Evolutionary conservation across 768 basidiomycete genomes (phyloP), one percentile per base, ranked within the genome.

Genomic region (Lactarius deliciosus): DNA sequence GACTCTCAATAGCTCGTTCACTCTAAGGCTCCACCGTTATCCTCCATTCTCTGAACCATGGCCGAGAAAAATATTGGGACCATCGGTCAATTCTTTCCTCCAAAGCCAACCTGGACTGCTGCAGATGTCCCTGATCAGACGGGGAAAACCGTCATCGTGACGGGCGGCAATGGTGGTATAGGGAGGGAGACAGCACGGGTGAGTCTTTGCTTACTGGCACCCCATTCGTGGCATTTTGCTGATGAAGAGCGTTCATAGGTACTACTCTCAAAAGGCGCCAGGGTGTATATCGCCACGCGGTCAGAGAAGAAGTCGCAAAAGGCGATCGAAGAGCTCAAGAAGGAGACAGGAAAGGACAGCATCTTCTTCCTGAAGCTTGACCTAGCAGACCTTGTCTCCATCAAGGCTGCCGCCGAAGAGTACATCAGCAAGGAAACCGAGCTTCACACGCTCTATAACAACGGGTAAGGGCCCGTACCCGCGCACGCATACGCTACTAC

Each of bases 101-200:
- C 68, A 0, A 64, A 69, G 62, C 59, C 68, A 9, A 60, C 58
- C 8, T 69, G 68, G 68, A 64, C 57, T 10, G 47, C 56, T 2
- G 61, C 18, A 18, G 67, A 73, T 20, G 67, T 75, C 25, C 74
- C 75, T 6, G 70, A 74, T 63, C 68, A 76, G 36, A 69, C 70
- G 13, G 74, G 72, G 13, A 72, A 71, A 61, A 70, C 66, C 7
- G 68, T 64, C 30, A 70, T 76, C 34, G 68, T 76, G 15, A 75
- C 75, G 0, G 75, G 73, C 1, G 70, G 70, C 11, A 73, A 71
- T 63, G 40, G 67, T 10, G 72, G 72, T 13, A 69, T 73, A 16
- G 60, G 71, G 50, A 72, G 57, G 63, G 63, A 70, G 53, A 74
- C 74, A 0, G 67, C 67, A 5, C 57, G 43, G 20, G 66, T 69